Conservation (phyloP, 2,329 filamentous ascomycete species). For the Penicillium sp. region DNA sequence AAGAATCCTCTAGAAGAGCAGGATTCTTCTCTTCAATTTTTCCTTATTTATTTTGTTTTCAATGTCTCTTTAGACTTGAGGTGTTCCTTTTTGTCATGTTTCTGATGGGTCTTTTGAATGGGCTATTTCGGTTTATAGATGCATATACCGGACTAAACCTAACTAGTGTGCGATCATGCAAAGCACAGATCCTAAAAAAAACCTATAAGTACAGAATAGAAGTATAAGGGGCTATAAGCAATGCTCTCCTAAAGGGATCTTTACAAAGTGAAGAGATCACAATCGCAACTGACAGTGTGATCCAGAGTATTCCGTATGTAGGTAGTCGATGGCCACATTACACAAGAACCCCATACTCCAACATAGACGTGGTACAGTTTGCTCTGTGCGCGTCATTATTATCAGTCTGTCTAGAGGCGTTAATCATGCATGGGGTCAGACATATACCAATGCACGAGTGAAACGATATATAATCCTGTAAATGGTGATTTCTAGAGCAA, state of each 20-base stretch:
- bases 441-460: background rate
- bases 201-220: background rate
- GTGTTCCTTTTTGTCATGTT: background rate
- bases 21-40: background rate
- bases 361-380: background rate
- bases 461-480: background rate
- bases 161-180: background rate
- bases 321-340: background rate
- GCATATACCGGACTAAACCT: background rate
- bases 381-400: background rate
- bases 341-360: background rate
- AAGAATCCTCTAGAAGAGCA: slow-evolving; percentile 4
- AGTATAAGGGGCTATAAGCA: background rate
- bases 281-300: too few relatives aligned
- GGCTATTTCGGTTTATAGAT: background rate
- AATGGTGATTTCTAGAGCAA: background rate
- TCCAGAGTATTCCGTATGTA: too few relatives aligned
- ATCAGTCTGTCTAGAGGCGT: background rate
- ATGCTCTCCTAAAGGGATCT: background rate
- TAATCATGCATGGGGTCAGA: background rate
- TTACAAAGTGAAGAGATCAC: too few relatives aligned
- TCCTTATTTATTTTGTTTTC: background rate
- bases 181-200: background rate
- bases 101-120: background rate
- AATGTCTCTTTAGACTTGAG: background rate